Evolutionary conservation across 2,329 filamentous ascomycete genomes (phyloP).

Genomic region (Ceratocystiopsis minuta): DNA sequence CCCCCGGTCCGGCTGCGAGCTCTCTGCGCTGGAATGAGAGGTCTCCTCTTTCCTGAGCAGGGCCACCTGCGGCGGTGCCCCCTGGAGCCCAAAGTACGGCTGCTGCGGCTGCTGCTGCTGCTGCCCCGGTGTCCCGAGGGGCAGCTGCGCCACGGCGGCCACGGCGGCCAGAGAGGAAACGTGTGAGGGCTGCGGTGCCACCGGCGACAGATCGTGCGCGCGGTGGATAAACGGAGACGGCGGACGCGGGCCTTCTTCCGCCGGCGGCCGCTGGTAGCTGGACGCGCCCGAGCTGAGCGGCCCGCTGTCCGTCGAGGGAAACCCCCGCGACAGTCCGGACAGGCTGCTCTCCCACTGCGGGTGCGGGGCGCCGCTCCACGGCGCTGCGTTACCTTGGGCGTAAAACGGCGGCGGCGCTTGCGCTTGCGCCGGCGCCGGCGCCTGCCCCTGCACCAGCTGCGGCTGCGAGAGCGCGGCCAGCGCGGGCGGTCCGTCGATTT

Average conservation of each 20-base stretch:
- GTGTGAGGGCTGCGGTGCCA: constrained; percentile 60
- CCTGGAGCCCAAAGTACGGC: constrained; percentile 14
- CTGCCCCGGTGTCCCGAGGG: not conserved
- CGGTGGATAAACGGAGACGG: constrained; percentile 35
- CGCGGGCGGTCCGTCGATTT: constrained; percentile 8
- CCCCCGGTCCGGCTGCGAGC: constrained; percentile 33
- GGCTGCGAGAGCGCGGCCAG: not conserved
- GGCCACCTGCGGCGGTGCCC: constrained; percentile 34
- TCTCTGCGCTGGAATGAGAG: constrained; percentile 38
- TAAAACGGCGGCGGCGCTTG: not conserved
- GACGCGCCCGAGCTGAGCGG: too few relatives aligned
- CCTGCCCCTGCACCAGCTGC: not conserved
- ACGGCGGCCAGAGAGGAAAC: constrained; percentile 40
- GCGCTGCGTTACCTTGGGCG: too few relatives aligned
- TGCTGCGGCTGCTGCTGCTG: not conserved
- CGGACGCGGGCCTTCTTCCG: constrained; percentile 17
- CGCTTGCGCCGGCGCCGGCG: not conserved
- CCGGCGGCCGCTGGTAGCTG: too few relatives aligned
- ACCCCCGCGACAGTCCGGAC: not conserved
- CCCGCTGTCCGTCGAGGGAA: not conserved
- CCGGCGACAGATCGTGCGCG: constrained; percentile 53
- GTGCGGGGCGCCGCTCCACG: too few relatives aligned
- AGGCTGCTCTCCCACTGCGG: not conserved
- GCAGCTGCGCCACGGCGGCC: constrained; percentile 19
- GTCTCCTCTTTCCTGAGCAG: constrained; percentile 29